phyloP scores from a whole-genome alignment of 225 moss, liverwort and hornwort species.

The Polytrichum formosum region DNA sequence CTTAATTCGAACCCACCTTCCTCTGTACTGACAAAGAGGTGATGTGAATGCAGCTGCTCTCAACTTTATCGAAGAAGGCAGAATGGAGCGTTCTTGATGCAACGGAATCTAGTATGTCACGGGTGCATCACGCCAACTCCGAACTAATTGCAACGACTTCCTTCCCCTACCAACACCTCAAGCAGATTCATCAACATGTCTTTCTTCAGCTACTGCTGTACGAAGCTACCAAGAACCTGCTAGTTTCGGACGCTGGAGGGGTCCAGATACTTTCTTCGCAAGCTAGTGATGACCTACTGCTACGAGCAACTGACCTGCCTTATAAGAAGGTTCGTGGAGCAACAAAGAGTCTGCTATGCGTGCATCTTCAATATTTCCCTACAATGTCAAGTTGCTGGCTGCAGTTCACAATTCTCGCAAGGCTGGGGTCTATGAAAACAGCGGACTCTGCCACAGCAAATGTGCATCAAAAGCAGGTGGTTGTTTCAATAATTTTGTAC shows the following conservation, averaged over 20 bases:
- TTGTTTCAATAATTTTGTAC: conserved; percentile 12
- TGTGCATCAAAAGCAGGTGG: conserved; percentile 5
- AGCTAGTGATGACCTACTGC: not conserved
- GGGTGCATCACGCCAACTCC: conserved; percentile 3
- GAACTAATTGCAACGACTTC: not conserved
- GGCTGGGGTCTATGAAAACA: conserved; percentile 1
- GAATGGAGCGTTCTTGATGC: conserved; percentile 92
- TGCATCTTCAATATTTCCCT: not conserved
- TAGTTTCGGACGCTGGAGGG: not conserved
- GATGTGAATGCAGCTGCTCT: conserved; percentile 66
- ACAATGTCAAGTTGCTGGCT: not conserved
- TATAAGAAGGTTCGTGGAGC: not conserved
- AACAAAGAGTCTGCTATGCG: not conserved
- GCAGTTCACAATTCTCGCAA: not conserved
- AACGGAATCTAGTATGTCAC: conserved; percentile 45
- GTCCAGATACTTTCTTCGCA: not conserved
- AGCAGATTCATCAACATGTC: not conserved
- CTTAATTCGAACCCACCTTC: not conserved
- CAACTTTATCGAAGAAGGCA: conserved; percentile 67
- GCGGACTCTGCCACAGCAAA: not conserved
- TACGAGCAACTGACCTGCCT: not conserved
- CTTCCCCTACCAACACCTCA: too few species aligned
- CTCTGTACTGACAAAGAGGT: conserved; percentile 18
- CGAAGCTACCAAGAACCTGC: not conserved
- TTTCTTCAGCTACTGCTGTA: not conserved